phyloP scores from a whole-genome alignment of 257 asterid genomes.

The Salvia rosmarinus region DNA sequence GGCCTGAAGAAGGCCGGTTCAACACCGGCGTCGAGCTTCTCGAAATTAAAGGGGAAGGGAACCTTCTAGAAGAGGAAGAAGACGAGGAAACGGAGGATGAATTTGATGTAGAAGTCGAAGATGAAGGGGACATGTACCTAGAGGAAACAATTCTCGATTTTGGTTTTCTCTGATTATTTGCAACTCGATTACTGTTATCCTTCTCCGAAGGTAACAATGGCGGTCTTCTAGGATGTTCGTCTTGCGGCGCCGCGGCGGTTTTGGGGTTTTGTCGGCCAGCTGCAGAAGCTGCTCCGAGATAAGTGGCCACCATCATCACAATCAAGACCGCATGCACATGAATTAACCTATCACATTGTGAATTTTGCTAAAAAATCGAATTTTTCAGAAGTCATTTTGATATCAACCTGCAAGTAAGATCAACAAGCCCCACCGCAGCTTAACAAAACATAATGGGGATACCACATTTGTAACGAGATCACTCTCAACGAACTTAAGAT shows the following conservation, averaged over 20 bases:
- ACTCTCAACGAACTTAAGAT: conserved; percentile 12
- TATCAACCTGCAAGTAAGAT: conserved; percentile 50
- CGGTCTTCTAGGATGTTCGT: conserved; percentile 59
- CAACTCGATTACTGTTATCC: conserved; percentile 58
- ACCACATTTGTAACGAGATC: conserved; percentile 43
- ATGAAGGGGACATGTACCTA: conserved; percentile 86
- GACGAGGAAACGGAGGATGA: conserved; percentile 71
- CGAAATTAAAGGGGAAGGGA: conserved; percentile 69
- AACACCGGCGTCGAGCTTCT: conserved; percentile 57
- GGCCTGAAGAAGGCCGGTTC: conserved; percentile 46
- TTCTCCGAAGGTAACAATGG: conserved; percentile 89
- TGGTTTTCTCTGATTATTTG: conserved; percentile 58
- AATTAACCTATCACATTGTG: conserved; percentile 66
- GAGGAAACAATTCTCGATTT: conserved; percentile 82
- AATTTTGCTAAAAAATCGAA: conserved; percentile 35
- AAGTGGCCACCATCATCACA: conserved; percentile 87
- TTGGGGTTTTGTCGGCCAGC: conserved; percentile 52
- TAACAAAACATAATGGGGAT: conserved; percentile 42
- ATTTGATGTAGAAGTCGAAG: conserved; percentile 76
- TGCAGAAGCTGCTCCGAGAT: conserved; percentile 76
- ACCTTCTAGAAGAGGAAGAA: conserved; percentile 72
- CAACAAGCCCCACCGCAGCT: conserved; percentile 53
- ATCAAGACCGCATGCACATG: conserved; percentile 39
- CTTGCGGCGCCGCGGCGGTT: conserved; percentile 36
- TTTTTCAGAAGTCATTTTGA: conserved; percentile 41